Evolutionary conservation across 208 protist genomes (phyloP), one percentile per base, ranked within the genome.

Genomic region (Strigomonas culicis): DNA sequence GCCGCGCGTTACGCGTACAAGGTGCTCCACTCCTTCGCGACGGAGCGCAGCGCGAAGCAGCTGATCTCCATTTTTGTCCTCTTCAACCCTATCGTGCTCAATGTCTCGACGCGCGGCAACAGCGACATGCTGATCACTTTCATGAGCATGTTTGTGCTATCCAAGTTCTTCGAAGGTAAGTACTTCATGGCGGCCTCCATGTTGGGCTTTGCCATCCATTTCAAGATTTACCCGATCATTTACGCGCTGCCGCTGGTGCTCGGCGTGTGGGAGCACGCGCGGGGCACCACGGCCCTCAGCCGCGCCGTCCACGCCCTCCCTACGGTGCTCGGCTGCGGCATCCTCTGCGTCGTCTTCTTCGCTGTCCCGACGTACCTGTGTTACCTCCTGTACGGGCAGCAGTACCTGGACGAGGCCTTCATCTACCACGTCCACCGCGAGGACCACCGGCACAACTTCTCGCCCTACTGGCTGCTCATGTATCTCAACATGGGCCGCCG

Each of bases 181-280:
- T 77, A 77, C 63, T 80, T 76, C 36, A 65, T 65, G 53, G 79
- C 88, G 15, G 88, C 80, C 21, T 31, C 68, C 11, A 64, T 86
- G 28, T 74, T 95, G 1, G 93, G 93, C 19, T 85, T 95, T 47
- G 86, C 89, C 7, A 74, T 93, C 10, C 93, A 97, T 64, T 88
- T 97, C 53, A 97, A 97, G 53, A 87, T 98, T 46, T 98, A 97
- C 77, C 96, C 96, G 0, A 70, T 97, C 46, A 90, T 98, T 43
- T 98, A 97, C 71, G 74, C 75, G 7, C 69, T 93, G 21, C 80
- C 90, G 1, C 59, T 97, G 24, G 67, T 91, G 13, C 60, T 97
- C 17, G 74, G 84, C 0, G 58, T 96, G 36, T 83, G 75, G 71
- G 77, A 88, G 56, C 46, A 72, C 22, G 57, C 70, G 13, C 39